Evolutionary conservation across 768 basidiomycete genomes (phyloP).

Genomic region (Trametes punicea): DNA sequence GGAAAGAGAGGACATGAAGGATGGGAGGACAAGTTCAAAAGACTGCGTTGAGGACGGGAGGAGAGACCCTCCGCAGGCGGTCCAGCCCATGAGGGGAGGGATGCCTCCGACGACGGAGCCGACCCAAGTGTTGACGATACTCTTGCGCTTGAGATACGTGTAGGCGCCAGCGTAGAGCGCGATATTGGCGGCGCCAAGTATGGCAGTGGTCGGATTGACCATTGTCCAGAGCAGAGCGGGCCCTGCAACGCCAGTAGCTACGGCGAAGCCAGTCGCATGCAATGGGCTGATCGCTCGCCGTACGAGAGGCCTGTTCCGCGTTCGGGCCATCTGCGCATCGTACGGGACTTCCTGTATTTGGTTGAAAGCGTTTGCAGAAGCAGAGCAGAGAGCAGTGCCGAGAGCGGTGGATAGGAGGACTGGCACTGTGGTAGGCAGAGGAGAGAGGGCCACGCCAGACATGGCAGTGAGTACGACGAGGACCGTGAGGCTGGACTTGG

Average conservation of each 20-base stretch:
- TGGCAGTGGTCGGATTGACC: conserved; percentile 83
- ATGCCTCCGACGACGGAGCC: conserved; percentile 90
- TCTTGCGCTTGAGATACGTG: conserved; percentile 87
- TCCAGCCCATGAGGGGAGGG: conserved; percentile 98
- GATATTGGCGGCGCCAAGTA: conserved; percentile 81
- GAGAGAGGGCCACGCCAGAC: conserved; percentile 90
- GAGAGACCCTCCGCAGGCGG: conserved; percentile 83
- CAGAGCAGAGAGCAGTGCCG: conserved; percentile 88
- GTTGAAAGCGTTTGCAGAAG: conserved; percentile 92
- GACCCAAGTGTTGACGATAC: conserved; percentile 87
- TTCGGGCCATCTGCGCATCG: conserved; percentile 95
- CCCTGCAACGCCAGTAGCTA: conserved; percentile 73
- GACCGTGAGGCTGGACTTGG: conserved; percentile 80
- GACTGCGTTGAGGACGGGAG: conserved; percentile 49
- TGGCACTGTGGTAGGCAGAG: conserved; percentile 78
- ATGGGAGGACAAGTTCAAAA: conserved; percentile 59
- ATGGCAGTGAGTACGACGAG: conserved; percentile 88
- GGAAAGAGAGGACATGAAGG: conserved; percentile 45
- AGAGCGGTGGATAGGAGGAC: conserved; percentile 82
- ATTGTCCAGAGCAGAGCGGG: conserved; percentile 74
- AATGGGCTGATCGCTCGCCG: conserved; percentile 78
- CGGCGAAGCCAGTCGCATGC: conserved; percentile 80
- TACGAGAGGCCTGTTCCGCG: conserved; percentile 83
- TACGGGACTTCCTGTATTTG: conserved; percentile 93
- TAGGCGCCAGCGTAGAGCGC: conserved; percentile 88